These are phyloP conservation scores for Cladochytrium tenue DNA, from an alignment of 371 early-diverging fungal species.

Conservation along the genomic window DNA sequence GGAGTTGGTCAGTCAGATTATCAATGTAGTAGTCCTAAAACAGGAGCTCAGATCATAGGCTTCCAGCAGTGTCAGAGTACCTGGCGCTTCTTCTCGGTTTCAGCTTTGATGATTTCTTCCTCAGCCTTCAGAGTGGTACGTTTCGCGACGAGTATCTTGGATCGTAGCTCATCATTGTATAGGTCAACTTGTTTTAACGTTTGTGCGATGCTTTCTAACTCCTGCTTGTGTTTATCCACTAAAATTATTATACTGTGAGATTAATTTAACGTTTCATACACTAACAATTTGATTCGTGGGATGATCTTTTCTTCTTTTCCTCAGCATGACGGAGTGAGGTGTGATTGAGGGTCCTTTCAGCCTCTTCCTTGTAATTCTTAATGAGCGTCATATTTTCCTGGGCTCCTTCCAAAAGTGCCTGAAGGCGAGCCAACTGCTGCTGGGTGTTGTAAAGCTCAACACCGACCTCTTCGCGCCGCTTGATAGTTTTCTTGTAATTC, in stretches of 20 bases:
- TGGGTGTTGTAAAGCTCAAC: conserved; percentile 58
- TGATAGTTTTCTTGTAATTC: conserved; percentile 32
- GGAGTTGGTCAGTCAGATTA: conserved; percentile 47
- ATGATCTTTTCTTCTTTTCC: conserved; percentile 33
- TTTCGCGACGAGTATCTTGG: conserved; percentile 51
- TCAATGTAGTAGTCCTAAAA: conserved; percentile 58
- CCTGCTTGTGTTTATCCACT: conserved; percentile 54
- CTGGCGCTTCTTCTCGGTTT: conserved; percentile 59
- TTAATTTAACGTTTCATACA: no score
- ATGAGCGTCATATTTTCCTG: conserved; percentile 45
- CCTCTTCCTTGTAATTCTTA: conserved; percentile 44
- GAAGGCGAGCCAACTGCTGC: conserved; percentile 54
- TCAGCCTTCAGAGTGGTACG: conserved; percentile 59
- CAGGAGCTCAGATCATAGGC: neutral
- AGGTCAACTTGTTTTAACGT: conserved; percentile 55
- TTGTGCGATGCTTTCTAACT: conserved; percentile 50
- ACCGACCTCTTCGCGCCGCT: conserved; percentile 51
- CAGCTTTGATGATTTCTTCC: conserved; percentile 53
- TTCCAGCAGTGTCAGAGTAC: conserved; percentile 16
- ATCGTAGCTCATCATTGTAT: conserved; percentile 54
- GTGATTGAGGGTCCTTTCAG: conserved; percentile 39
- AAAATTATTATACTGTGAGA: no score
- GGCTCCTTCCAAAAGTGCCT: conserved; percentile 46
- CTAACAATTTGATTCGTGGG: conserved; percentile 39
- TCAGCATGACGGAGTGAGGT: conserved; percentile 39